Evolutionary conservation across 1,139 yeast species (phyloP).

Genomic region (Taphrina communis): DNA sequence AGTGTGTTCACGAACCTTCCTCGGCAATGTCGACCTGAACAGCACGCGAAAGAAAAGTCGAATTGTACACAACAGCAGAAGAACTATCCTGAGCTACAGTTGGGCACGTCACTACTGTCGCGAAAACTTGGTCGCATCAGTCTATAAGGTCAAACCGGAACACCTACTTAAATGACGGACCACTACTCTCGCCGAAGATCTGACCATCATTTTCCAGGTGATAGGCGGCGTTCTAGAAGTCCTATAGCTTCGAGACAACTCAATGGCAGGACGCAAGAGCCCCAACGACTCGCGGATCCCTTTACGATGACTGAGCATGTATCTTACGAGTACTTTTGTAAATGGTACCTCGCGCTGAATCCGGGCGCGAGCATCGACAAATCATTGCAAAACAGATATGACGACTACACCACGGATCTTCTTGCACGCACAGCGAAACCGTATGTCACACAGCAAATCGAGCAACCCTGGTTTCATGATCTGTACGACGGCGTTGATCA

Average conservation of each 20-base stretch:
- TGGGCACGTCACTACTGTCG: not conserved
- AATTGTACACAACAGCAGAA: no score
- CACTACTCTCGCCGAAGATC: slow-evolving; percentile 11
- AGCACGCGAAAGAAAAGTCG: no score
- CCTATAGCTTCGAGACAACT: not conserved
- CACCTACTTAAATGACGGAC: not conserved
- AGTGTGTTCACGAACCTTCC: no score
- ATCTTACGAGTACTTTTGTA: slow-evolving; percentile 40
- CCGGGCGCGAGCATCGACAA: slow-evolving; percentile 36
- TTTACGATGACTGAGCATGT: slow-evolving; percentile 37
- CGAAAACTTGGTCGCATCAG: not conserved
- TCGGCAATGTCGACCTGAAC: no score
- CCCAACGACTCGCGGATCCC: slow-evolving; percentile 39
- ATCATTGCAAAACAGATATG: slow-evolving; percentile 40
- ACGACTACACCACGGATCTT: slow-evolving; percentile 45
- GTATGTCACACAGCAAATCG: slow-evolving; percentile 45
- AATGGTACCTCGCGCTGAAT: slow-evolving; percentile 41
- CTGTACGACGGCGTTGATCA: slow-evolving; percentile 41
- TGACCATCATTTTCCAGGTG: not conserved
- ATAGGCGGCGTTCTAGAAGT: slow-evolving; percentile 23
- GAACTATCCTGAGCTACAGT: not conserved
- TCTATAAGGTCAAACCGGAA: not conserved
- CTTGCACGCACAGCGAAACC: slow-evolving; percentile 46
- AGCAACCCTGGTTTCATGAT: slow-evolving; percentile 46
- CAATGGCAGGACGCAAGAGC: slow-evolving; percentile 9